Evolutionary conservation across 192 early-diverging fungal species (phyloP).

Genomic region (Podila epigama): DNA sequence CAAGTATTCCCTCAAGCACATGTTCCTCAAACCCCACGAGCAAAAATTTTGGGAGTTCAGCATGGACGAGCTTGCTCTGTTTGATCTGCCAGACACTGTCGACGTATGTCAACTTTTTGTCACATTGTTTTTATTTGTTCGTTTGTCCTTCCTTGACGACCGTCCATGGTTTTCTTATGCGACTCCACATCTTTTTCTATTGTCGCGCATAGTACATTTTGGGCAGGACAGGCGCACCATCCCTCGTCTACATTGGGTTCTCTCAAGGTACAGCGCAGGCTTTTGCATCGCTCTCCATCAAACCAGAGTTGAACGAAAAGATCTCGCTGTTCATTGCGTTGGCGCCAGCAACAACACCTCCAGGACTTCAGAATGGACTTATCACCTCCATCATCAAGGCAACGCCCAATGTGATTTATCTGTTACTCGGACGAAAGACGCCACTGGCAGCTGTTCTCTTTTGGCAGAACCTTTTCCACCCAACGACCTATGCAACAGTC

Average conservation of each 20-base stretch:
- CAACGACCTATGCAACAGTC: slow-evolving; percentile 73
- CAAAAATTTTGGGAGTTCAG: slow-evolving; percentile 93
- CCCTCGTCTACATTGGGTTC: slow-evolving; percentile 94
- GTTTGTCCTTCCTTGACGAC: neutral
- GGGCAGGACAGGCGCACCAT: slow-evolving; percentile 76
- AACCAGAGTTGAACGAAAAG: slow-evolving; percentile 79
- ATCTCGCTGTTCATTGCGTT: slow-evolving; percentile 90
- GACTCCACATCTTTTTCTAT: neutral
- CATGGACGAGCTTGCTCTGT: slow-evolving; percentile 88
- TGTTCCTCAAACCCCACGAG: slow-evolving; percentile 67
- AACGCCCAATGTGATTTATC: slow-evolving; percentile 85
- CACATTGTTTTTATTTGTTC: neutral
- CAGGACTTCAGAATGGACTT: slow-evolving; percentile 79
- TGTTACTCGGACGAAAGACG: slow-evolving; percentile 87
- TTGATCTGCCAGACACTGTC: slow-evolving; percentile 86
- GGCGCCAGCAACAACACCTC: slow-evolving; percentile 89
- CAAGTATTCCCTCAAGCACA: slow-evolving; percentile 92
- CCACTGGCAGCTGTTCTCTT: slow-evolving; percentile 81
- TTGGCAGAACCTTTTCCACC: slow-evolving; percentile 84
- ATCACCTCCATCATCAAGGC: slow-evolving; percentile 85
- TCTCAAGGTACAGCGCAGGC: slow-evolving; percentile 94
- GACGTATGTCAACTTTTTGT: slow-evolving; percentile 56
- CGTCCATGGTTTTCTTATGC: neutral
- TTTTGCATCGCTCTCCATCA: slow-evolving; percentile 86
- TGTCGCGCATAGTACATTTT: slow-evolving; percentile 74